phyloP scores from a whole-genome alignment of 2,329 filamentous ascomycete genomes.

The Amesomyces nigricolor region DNA sequence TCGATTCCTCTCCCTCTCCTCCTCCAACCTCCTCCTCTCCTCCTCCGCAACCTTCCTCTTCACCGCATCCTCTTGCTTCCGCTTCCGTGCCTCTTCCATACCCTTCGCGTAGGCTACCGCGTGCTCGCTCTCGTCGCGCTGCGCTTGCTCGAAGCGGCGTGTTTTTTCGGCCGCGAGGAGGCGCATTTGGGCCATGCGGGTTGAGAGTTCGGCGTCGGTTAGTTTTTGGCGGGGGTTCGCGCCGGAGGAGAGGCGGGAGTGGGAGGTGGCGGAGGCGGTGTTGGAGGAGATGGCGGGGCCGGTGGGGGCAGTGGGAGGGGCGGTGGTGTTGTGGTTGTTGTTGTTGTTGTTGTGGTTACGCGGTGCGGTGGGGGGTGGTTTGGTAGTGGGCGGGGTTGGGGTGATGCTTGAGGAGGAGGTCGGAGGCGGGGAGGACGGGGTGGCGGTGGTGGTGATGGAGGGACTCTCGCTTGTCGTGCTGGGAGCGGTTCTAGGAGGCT shows the following conservation, averaged over 20 bases:
- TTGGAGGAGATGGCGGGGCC: slow-evolving; percentile 24
- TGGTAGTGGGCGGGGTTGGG: background rate
- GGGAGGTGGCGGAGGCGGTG: slow-evolving; percentile 29
- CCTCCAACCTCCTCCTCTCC: slow-evolving; percentile 47
- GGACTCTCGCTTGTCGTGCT: slow-evolving; percentile 1
- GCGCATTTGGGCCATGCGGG: slow-evolving; percentile 57
- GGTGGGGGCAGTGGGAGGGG: background rate
- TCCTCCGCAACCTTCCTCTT: slow-evolving; percentile 47
- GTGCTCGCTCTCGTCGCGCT: slow-evolving; percentile 52
- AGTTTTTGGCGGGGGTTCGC: slow-evolving; percentile 54
- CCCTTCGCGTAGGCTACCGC: slow-evolving; percentile 49
- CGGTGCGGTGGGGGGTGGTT: slow-evolving; percentile 7
- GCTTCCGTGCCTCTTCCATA: slow-evolving; percentile 50
- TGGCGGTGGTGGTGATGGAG: background rate
- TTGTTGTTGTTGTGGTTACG: slow-evolving; percentile 11
- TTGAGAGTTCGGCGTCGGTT: slow-evolving; percentile 52
- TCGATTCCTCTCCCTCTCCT: slow-evolving; percentile 56
- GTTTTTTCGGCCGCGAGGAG: slow-evolving; percentile 53
- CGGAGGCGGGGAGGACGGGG: background rate
- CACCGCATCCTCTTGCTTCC: slow-evolving; percentile 48
- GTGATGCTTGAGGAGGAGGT: background rate
- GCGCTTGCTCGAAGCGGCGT: slow-evolving; percentile 53
- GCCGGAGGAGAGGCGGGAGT: slow-evolving; percentile 47
- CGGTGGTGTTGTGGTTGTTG: slow-evolving; percentile 5
- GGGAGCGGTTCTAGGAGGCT: background rate